Conservation (phyloP, 2,329 filamentous ascomycete species). For the Didymosphaeria variabile region DNA sequence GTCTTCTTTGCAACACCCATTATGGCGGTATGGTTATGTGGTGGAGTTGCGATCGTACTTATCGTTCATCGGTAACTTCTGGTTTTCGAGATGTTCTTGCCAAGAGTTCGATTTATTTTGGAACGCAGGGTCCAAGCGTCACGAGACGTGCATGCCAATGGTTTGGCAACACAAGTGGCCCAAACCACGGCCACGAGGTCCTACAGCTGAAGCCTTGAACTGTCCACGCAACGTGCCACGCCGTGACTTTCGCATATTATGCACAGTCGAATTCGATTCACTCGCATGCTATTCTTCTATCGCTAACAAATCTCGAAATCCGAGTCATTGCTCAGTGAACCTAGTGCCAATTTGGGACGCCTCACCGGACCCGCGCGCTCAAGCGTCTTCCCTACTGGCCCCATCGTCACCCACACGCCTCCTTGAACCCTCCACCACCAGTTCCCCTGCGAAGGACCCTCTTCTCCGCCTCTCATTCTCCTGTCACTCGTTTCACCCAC, state of each 20-base stretch:
- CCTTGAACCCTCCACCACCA: conserved; percentile 30
- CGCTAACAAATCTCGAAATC: not conserved
- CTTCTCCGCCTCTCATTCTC: conserved; percentile 35
- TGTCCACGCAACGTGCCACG: not conserved
- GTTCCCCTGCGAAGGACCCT: conserved; percentile 14
- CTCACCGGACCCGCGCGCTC: conserved; percentile 1
- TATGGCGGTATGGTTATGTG: conserved; percentile 26
- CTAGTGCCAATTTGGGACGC: conserved; percentile 5
- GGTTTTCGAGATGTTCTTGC: conserved; percentile 13
- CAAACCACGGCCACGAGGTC: not conserved
- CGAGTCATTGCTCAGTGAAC: conserved; percentile 10
- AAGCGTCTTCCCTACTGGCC: conserved; percentile 18
- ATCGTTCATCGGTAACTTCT: conserved; percentile 19
- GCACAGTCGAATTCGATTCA: conserved; percentile 3
- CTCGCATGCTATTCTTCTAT: not conserved
- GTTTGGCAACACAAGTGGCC: not conserved
- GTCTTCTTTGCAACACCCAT: conserved; percentile 94
- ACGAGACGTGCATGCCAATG: not conserved
- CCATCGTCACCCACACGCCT: conserved; percentile 23
- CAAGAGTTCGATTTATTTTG: conserved; percentile 26
- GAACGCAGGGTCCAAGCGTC: conserved; percentile 7
- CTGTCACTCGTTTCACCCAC: conserved; percentile 46
- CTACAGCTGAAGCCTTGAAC: conserved; percentile 2
- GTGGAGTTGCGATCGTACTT: conserved; percentile 8
- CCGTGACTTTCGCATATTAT: not conserved